Conservation (phyloP, 2,329 filamentous ascomycete genomes). For the Fusarium begoniae region DNA sequence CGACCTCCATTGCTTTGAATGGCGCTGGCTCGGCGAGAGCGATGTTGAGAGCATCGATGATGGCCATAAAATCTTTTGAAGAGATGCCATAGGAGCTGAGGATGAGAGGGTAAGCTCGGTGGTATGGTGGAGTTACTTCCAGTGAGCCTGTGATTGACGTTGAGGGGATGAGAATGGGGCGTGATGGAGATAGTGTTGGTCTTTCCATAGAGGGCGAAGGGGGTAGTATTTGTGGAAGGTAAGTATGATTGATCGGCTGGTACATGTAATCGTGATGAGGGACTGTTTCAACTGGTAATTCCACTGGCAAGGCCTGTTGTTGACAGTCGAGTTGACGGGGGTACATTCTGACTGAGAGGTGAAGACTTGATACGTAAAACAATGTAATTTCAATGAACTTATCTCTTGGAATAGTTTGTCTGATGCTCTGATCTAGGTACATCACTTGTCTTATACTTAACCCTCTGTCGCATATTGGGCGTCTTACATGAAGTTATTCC, state of each 20-base stretch:
- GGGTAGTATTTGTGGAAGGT: neutral
- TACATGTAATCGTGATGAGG: neutral
- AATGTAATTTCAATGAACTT: neutral
- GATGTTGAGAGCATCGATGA: neutral
- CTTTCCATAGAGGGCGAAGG: too few relatives aligned
- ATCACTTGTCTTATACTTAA: neutral
- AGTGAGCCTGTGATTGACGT: constrained; percentile 2
- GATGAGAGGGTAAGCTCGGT: constrained; percentile 10
- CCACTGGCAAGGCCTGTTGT: neutral
- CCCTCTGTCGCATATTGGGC: neutral
- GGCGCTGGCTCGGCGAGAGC: constrained; percentile 2
- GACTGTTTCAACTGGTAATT: neutral
- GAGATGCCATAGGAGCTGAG: neutral
- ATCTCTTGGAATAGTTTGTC: neutral
- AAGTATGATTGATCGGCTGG: neutral
- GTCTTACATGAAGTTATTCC: constrained; percentile 1
- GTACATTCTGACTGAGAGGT: neutral
- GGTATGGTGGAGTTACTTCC: constrained; percentile 4
- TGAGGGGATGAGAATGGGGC: constrained; percentile 7
- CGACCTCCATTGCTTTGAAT: constrained; percentile 2
- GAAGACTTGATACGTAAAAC: too few relatives aligned
- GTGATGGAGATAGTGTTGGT: neutral
- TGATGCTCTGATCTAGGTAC: neutral
- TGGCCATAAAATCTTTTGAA: neutral
- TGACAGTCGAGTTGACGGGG: neutral